Conservation (phyloP, 176 grass and related monocot species). For the Ampelocalamus luodianensis region DNA sequence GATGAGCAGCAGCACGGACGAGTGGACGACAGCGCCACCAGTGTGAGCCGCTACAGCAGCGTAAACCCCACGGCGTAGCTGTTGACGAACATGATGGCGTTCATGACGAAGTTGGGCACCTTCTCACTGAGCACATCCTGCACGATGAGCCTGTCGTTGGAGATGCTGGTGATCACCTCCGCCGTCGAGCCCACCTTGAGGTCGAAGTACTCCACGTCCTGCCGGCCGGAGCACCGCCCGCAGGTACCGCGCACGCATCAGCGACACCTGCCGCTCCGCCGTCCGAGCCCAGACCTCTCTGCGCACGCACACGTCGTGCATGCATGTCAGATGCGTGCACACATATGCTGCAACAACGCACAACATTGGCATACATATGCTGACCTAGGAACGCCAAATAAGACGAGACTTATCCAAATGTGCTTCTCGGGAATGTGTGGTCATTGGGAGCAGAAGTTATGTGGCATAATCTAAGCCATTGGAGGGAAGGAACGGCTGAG, state of each 20-base stretch:
- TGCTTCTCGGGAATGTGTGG: no score
- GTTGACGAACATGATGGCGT: constrained; percentile 66
- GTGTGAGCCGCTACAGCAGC: constrained; percentile 69
- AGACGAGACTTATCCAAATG: constrained; percentile 38
- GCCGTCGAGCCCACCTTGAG: constrained; percentile 72
- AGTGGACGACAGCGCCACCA: constrained; percentile 76
- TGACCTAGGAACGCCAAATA: constrained; percentile 92
- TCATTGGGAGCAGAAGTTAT: no score
- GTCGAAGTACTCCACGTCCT: constrained; percentile 98
- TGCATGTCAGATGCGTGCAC: background rate
- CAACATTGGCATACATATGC: background rate
- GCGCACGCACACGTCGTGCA: background rate
- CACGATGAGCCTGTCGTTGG: constrained; percentile 87
- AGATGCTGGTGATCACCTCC: constrained; percentile 94
- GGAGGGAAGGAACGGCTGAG: no score
- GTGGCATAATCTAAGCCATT: no score
- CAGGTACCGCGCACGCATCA: constrained; percentile 83
- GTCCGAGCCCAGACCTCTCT: constrained; percentile 96
- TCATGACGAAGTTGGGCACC: constrained; percentile 97
- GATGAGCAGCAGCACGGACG: constrained; percentile 76
- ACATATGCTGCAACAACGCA: background rate
- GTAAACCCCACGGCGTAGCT: constrained; percentile 77
- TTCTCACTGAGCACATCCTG: constrained; percentile 94
- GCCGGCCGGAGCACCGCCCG: constrained; percentile 71
- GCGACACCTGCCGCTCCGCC: constrained; percentile 88